Evolutionary conservation across 495 filamentous ascomycete genomes (phyloP), one percentile per base, ranked within the genome.

Genomic region (Parachaetomium inaequale): DNA sequence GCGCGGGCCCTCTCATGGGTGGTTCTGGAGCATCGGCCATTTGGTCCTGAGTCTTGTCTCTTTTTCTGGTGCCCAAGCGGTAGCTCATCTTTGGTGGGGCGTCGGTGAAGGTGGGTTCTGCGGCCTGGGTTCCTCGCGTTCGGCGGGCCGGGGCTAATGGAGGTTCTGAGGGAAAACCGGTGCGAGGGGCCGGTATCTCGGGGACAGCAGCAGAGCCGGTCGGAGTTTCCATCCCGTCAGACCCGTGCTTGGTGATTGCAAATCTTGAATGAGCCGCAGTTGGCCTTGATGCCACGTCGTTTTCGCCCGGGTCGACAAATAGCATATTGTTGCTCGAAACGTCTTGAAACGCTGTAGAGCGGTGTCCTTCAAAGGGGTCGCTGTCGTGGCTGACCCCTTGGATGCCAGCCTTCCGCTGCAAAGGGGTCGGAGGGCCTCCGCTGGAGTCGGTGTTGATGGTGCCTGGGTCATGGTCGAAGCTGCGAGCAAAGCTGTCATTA

Each of bases 111-210:
- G 79, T 61, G 66, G 67, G 57, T 17, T 83, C 82, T 14, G 83
- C 72, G 11, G 80, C 68, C 31, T 87, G 88, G 5, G 84, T 74
- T 36, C 82, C 82, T 50, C 87, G 79, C 7, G 79, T 81, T 69
- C 84, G 86, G 57, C 89, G 78, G 14, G 78, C 62, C 3, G 89
- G 89, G 8, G 90, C 88, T 64, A 85, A 77, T 23, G 90, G 89
- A 55, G 87, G 85, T 50, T 91, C 88, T 38, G 64, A 57, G 23
- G 63, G 61, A 19, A 54, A 49, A 3, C 51, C 69, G 53, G 63
- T 50, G 21, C 77, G 76, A 25, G 74, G 62, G n/a, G 72, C 57
- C 36, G 67, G 74, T n/a, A 72, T 59, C n/a, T 79, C 76, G 8
- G 43, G 63, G n/a, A 67, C 62, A 15, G 66, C 55, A 7, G 67